Conservation (phyloP, 2,329 filamentous ascomycete species). For the Penicillium sp. region DNA sequence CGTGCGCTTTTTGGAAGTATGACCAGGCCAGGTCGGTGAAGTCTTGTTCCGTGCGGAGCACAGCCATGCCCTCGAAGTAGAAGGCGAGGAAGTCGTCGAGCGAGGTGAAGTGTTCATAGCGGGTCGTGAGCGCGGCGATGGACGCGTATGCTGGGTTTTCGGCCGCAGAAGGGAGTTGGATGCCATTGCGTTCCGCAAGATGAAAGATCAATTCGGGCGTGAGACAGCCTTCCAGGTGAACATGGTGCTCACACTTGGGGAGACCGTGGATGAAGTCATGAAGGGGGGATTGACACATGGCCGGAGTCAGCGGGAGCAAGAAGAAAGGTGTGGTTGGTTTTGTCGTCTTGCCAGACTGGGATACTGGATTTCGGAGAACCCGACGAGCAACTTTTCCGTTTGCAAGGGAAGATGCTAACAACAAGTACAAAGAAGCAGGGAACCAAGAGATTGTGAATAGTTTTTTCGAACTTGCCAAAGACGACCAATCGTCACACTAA, state of each 20-base stretch:
- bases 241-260: slow-evolving; percentile 76
- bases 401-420: no score
- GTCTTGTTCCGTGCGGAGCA: slow-evolving; percentile 59
- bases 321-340: neutral
- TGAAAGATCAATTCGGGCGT: slow-evolving; percentile 64
- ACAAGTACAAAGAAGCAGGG: no score
- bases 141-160: slow-evolving; percentile 60
- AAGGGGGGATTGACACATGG: slow-evolving; percentile 52
- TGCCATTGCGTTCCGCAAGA: slow-evolving; percentile 61
- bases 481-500: no score
- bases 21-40: slow-evolving; percentile 67
- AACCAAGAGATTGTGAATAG: no score
- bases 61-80: slow-evolving; percentile 71
- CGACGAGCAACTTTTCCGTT: no score
- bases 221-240: slow-evolving; percentile 72
- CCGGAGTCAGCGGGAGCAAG: neutral
- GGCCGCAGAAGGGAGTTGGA: slow-evolving; percentile 50
- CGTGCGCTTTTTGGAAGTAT: slow-evolving; percentile 61
- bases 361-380: neutral
- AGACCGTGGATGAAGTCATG: slow-evolving; percentile 59
- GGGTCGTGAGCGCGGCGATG: slow-evolving; percentile 51
- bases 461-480: no score
- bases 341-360: neutral
- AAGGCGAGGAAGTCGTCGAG: slow-evolving; percentile 73
- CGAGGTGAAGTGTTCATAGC: slow-evolving; percentile 62